These are phyloP conservation scores for Leccinum subfulvum DNA, from an alignment of 1,284 basidiomycete species.

Conservation along the genomic window DNA sequence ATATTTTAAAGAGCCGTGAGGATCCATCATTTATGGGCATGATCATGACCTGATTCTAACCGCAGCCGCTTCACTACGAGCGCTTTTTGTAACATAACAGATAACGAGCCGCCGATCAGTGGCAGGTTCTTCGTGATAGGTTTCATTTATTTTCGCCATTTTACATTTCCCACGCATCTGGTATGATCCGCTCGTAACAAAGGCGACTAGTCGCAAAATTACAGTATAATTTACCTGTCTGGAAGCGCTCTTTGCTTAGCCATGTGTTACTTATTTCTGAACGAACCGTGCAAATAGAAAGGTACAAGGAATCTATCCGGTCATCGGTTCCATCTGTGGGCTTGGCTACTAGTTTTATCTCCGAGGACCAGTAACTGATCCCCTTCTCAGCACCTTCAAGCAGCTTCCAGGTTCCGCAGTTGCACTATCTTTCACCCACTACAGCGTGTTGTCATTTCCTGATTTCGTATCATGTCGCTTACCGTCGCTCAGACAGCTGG, in stretches of 20 bases:
- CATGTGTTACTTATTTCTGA: too few relatives aligned
- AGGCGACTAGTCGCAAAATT: too few relatives aligned
- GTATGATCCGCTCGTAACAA: too few relatives aligned
- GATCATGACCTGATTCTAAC: background rate
- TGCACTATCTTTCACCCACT: background rate
- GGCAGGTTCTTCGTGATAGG: background rate
- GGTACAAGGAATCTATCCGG: background rate
- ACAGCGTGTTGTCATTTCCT: background rate
- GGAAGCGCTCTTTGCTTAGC: too few relatives aligned
- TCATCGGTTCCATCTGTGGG: background rate
- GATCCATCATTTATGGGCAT: background rate
- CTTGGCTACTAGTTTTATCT: background rate
- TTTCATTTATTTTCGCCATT: background rate
- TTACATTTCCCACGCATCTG: too few relatives aligned
- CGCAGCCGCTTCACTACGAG: background rate
- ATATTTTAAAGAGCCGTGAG: background rate
- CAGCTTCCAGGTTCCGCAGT: background rate
- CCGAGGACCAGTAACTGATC: background rate
- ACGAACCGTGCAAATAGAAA: too few relatives aligned
- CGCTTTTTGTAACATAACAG: background rate
- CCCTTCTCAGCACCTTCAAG: background rate
- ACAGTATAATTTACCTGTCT: too few relatives aligned
- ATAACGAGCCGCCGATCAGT: too few relatives aligned
- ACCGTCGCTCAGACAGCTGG: background rate
- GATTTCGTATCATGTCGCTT: background rate